phyloP scores from a whole-genome alignment of 768 basidiomycete genomes.

The Panaeolus cyanescens region DNA sequence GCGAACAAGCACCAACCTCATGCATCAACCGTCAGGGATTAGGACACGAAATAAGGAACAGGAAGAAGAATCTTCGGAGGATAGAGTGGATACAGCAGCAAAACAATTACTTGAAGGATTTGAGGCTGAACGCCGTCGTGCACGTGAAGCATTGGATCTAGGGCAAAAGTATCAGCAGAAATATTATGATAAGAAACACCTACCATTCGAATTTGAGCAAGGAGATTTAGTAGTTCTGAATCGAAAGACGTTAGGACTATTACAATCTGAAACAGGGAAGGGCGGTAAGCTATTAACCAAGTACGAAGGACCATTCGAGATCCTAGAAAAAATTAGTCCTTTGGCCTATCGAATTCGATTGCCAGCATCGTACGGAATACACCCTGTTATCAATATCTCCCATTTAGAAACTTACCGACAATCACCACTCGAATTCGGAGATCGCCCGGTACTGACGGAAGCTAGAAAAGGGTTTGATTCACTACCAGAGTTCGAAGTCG shows the following conservation, averaged over 20 bases:
- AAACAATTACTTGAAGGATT: constrained; percentile 9
- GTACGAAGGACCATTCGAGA: constrained; percentile 34
- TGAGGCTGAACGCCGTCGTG: constrained; percentile 6
- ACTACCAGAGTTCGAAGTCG: constrained; percentile 20
- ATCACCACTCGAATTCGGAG: constrained; percentile 24
- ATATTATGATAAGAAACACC: constrained; percentile 18
- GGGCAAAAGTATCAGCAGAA: constrained; percentile 12
- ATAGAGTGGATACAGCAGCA: not conserved
- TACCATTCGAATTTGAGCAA: constrained; percentile 20
- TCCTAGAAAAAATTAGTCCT: constrained; percentile 23
- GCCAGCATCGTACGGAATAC: no score
- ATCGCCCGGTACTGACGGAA: not conserved
- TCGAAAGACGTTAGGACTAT: constrained; percentile 19
- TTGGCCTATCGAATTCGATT: constrained; percentile 28
- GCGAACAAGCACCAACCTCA: not conserved
- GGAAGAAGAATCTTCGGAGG: no score
- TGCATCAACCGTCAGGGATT: not conserved
- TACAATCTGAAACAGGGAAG: constrained; percentile 20
- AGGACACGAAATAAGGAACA: not conserved
- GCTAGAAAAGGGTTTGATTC: constrained; percentile 6
- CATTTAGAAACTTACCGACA: constrained; percentile 27
- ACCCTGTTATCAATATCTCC: constrained; percentile 32
- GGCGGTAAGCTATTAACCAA: constrained; percentile 27
- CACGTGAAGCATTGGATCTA: constrained; percentile 15
- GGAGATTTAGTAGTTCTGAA: constrained; percentile 30